These are phyloP conservation scores for Licmophora abbreviata DNA, from an alignment of 108 stramenopile genomes.

Conservation along the genomic window DNA sequence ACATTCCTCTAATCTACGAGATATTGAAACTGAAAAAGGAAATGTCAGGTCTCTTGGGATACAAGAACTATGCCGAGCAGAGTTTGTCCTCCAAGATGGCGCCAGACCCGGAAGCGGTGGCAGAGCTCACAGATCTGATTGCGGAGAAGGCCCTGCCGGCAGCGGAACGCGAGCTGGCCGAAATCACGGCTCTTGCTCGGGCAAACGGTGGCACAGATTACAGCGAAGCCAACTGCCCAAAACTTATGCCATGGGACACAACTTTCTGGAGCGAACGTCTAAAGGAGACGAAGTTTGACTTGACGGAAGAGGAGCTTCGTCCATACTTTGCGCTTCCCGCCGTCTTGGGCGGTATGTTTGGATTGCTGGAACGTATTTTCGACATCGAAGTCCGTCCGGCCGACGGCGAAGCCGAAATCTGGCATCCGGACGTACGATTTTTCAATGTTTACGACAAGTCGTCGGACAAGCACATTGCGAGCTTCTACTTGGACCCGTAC, in stretches of 20 bases:
- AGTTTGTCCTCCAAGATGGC: slow-evolving; percentile 94
- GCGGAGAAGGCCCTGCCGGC: slow-evolving; percentile 90
- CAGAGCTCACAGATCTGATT: slow-evolving; percentile 83
- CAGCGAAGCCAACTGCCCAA: slow-evolving; percentile 52
- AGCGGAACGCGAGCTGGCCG: slow-evolving; percentile 82
- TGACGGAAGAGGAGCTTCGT: slow-evolving; percentile 93
- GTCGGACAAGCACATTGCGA: slow-evolving; percentile 83
- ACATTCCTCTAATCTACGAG: slow-evolving; percentile 87
- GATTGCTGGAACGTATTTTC: slow-evolving; percentile 84
- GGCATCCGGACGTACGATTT: slow-evolving; percentile 94
- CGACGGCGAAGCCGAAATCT: slow-evolving; percentile 88
- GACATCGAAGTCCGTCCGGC: slow-evolving; percentile 78
- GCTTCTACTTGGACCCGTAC: slow-evolving; percentile 96
- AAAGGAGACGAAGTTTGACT: slow-evolving; percentile 91
- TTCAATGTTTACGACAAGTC: slow-evolving; percentile 88
- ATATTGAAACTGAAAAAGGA: slow-evolving; percentile 79
- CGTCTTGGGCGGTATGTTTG: slow-evolving; percentile 93
- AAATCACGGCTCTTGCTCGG: slow-evolving; percentile 73
- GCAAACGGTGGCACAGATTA: slow-evolving; percentile 77
- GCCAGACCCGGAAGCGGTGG: slow-evolving; percentile 71
- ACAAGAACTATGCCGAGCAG: slow-evolving; percentile 83
- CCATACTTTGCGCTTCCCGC: slow-evolving; percentile 94
- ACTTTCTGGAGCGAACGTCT: slow-evolving; percentile 92
- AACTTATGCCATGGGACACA: slow-evolving; percentile 85
- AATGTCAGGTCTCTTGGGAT: slow-evolving; percentile 83